Percentiles rank a stretch among this genome's conserved stretches.
Evolutionary conservation across 208 protist species (phyloP).

Genomic region (Hexamita inflata): DNA sequence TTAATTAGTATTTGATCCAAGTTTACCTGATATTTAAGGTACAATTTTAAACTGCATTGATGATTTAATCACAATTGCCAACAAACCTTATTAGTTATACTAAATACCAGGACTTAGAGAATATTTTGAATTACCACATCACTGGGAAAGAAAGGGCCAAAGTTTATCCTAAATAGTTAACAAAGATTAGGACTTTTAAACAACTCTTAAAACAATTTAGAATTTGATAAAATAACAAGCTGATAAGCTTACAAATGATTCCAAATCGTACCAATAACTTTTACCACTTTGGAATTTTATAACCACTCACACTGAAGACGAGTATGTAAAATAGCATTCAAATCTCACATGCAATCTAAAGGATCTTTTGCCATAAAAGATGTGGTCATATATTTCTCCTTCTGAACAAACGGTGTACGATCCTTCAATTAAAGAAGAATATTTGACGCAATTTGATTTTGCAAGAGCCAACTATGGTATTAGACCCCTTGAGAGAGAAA

Average conservation of each 20-base stretch:
- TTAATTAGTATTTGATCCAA: neutral
- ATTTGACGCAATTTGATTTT: neutral
- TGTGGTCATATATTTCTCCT: neutral
- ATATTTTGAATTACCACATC: neutral
- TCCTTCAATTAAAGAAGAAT: neutral
- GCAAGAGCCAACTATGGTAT: conserved; percentile 5
- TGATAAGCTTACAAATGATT: neutral
- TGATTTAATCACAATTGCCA: neutral
- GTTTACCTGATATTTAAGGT: neutral
- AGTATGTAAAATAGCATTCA: neutral
- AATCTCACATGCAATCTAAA: neutral
- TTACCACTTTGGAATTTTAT: neutral
- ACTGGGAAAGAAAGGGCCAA: neutral
- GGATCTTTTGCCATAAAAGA: neutral
- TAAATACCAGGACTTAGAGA: neutral
- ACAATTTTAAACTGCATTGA: neutral
- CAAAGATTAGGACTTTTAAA: neutral
- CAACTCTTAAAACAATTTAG: neutral
- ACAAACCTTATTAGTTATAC: neutral
- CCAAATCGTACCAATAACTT: neutral
- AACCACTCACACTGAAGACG: neutral
- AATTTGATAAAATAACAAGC: neutral
- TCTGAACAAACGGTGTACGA: neutral
- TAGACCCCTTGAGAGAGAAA: conserved; percentile 7
- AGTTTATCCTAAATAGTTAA: neutral